Conservation (phyloP, 2,329 filamentous ascomycete species). For the Passalora sequoiae region DNA sequence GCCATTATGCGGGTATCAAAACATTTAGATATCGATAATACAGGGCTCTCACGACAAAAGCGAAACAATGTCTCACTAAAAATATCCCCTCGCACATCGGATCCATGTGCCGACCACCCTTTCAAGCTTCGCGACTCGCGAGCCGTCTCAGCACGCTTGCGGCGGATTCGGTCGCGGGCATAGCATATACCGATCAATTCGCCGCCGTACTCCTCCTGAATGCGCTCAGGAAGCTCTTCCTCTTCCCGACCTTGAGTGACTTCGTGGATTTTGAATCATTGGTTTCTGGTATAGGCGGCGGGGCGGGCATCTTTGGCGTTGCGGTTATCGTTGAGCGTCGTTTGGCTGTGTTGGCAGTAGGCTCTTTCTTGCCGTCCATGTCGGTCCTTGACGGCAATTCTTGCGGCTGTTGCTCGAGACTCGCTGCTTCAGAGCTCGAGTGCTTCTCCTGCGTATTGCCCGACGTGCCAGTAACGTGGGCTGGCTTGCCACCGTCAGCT, state of each 20-base stretch:
- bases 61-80: too few relatives aligned
- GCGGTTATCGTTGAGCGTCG: constrained; percentile 28
- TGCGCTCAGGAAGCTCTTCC: constrained; percentile 45
- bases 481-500: constrained; percentile 7
- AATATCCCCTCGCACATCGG: too few relatives aligned
- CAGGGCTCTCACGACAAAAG: too few relatives aligned
- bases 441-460: constrained; percentile 5
- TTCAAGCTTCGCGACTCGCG: not conserved
- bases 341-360: constrained; percentile 28
- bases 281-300: constrained; percentile 8
- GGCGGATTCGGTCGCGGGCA: not conserved
- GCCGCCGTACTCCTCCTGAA: constrained; percentile 32
- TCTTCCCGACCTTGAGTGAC: constrained; percentile 39
- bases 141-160: not conserved
- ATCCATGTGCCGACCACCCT: too few relatives aligned
- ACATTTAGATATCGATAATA: too few relatives aligned
- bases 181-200: not conserved
- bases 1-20: constrained; percentile 2
- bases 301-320: constrained; percentile 23
- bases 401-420: constrained; percentile 9
- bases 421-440: constrained; percentile 1
- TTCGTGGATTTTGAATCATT: constrained; percentile 15
- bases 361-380: constrained; percentile 11
- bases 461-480: not conserved
- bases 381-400: constrained; percentile 6